Base-by-base conservation (phyloP, 169 alveolate genomes). In the Plasmodium blacklocki region DNA sequence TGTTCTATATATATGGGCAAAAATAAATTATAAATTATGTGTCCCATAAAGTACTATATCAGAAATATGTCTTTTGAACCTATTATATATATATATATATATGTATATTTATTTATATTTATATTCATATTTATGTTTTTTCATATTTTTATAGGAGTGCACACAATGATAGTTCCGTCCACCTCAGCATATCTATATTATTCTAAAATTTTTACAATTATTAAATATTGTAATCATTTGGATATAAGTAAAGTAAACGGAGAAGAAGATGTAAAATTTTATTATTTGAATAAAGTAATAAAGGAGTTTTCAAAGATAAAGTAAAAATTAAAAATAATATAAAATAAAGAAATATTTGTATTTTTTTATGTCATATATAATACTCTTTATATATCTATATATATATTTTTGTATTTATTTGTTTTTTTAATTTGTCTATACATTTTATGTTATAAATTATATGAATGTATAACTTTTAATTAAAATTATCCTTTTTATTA, bases 141-240 rank as follows among this genome's bases (percentile, higher is more conserved):
- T 71, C 4, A 12, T 23, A 19, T 19, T 50, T 15, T 59, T 67
- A 19, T 49, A 80, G 90, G 90, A 6, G 32, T 80, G 3, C 58
- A 66, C 11, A 80, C 83, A 26, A 80, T 80, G 90, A 80, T 80
- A 58, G 90, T 80, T 7, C 90, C 80, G 14, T 54, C 32, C 43
- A 50, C 58, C 1, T 39, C 59, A 49, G 49, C 90, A 3, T 80
- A 80, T 56, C 58, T 80, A 62, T 15, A 66, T 60, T 80, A 80
- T 62, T 9, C 90, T n/a, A 52, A 80, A 26, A 58, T 80, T 43
- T 80, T 68, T 80, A 58, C 62, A 45, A 68, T 80, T 49, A 68
- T 80, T 47, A 80, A 68, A 72, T 50, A 70, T 29, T 80, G 90
- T 43, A 19, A 80, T 52, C 90, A 80, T 56, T 59, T 80, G 52